These are phyloP conservation scores for Rosa rugosa DNA, from an alignment of 306 rosid genomes.

Conservation along the genomic window DNA sequence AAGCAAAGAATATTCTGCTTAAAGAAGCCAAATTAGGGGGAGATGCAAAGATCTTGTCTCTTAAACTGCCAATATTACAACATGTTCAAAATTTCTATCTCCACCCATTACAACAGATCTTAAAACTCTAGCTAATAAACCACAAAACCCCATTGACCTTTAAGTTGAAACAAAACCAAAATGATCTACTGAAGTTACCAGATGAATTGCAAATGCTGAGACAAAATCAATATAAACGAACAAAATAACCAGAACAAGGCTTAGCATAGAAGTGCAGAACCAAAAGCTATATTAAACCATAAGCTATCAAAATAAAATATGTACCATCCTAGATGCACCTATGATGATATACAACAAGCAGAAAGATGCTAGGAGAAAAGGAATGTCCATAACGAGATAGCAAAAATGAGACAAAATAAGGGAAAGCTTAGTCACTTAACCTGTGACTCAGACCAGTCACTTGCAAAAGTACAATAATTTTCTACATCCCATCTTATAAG, in stretches of 20 bases:
- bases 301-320: neutral
- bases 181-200: neutral
- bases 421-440: neutral
- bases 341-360: neutral
- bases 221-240: neutral
- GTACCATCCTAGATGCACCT: constrained; percentile 3
- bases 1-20: neutral
- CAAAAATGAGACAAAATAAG: neutral
- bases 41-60: neutral
- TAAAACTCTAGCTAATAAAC: neutral
- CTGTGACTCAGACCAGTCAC: neutral
- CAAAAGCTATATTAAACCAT: neutral
- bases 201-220: neutral
- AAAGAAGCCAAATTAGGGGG: neutral
- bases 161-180: neutral
- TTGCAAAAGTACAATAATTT: neutral
- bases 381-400: neutral
- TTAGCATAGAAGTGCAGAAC: neutral
- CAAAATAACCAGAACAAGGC: neutral
- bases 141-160: neutral
- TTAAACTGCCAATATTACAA: neutral
- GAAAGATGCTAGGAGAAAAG: neutral
- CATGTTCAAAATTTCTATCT: neutral
- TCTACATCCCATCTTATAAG: neutral
- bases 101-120: neutral